These are phyloP conservation scores for Pseudomassariella vexata DNA, from an alignment of 2,329 filamentous ascomycete species.

Conservation along the genomic window DNA sequence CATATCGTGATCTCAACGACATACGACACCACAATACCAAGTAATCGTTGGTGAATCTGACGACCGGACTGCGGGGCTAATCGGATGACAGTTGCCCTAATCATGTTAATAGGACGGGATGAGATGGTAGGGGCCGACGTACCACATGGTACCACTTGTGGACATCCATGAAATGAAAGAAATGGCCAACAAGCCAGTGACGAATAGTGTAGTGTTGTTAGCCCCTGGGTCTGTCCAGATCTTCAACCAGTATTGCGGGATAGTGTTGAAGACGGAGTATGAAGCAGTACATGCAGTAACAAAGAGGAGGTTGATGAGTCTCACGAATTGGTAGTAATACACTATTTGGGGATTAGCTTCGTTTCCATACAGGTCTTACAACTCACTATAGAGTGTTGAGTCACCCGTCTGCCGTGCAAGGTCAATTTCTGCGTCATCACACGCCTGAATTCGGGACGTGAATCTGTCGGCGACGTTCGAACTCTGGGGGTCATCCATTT, in stretches of 20 bases:
- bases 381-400: slow-evolving; percentile 28
- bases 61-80: slow-evolving; percentile 31
- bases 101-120: slow-evolving; percentile 3
- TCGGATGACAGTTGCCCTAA: slow-evolving; percentile 25
- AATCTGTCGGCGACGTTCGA: too few relatives aligned
- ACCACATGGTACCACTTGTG: slow-evolving; percentile 30
- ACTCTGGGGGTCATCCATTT: too few relatives aligned
- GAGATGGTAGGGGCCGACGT: slow-evolving; percentile 8
- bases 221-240: slow-evolving; percentile 28
- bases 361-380: background rate
- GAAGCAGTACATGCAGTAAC: slow-evolving; percentile 17
- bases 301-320: slow-evolving; percentile 18
- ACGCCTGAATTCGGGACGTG: too few relatives aligned
- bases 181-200: slow-evolving; percentile 28
- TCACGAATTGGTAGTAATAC: slow-evolving; percentile 25
- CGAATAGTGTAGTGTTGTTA: slow-evolving; percentile 22
- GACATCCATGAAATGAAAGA: slow-evolving; percentile 28
- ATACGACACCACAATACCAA: slow-evolving; percentile 23
- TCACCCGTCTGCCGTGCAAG: slow-evolving; percentile 25
- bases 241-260: slow-evolving; percentile 33
- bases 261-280: slow-evolving; percentile 28
- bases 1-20: slow-evolving; percentile 8
- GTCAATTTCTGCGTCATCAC: slow-evolving; percentile 11
- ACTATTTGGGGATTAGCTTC: slow-evolving; percentile 9
- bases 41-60: slow-evolving; percentile 23